These are phyloP conservation scores for Berkeleyomyces rouxiae DNA, from an alignment of 2,329 filamentous ascomycete species.

Conservation along the genomic window DNA sequence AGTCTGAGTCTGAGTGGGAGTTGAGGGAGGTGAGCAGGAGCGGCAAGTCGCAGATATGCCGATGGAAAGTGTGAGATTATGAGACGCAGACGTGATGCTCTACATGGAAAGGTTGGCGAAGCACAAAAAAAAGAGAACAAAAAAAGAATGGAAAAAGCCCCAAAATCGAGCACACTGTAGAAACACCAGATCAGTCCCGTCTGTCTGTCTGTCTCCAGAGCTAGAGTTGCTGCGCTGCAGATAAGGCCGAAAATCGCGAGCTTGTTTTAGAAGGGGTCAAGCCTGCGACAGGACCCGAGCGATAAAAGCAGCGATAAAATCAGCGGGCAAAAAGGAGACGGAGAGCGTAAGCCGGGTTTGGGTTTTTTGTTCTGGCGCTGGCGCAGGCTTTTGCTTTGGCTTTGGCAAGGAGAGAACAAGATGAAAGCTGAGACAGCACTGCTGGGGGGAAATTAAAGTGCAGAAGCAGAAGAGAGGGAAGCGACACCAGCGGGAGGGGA, in stretches of 20 bases:
- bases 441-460: not conserved
- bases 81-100: not conserved
- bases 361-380: too few relatives aligned
- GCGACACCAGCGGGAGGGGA: not conserved
- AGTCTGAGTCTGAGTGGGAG: not conserved
- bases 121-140: not conserved
- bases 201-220: not conserved
- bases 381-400: too few relatives aligned
- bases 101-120: not conserved
- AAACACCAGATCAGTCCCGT: not conserved
- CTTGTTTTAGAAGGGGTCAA: not conserved
- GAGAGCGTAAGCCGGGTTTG: not conserved
- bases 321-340: not conserved
- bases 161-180: not conserved
- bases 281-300: too few relatives aligned
- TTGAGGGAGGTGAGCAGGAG: not conserved
- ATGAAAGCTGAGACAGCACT: not conserved
- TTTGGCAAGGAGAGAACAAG: not conserved
- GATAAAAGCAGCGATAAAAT: constrained; percentile 16
- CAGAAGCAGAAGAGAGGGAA: not conserved
- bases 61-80: not conserved
- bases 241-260: not conserved
- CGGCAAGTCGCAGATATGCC: not conserved
- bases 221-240: not conserved
- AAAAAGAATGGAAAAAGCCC: not conserved